Evolutionary conservation across 1,284 basidiomycete genomes (phyloP), one percentile per base, ranked within the genome.

Genomic region (Ustilago loliicola): DNA sequence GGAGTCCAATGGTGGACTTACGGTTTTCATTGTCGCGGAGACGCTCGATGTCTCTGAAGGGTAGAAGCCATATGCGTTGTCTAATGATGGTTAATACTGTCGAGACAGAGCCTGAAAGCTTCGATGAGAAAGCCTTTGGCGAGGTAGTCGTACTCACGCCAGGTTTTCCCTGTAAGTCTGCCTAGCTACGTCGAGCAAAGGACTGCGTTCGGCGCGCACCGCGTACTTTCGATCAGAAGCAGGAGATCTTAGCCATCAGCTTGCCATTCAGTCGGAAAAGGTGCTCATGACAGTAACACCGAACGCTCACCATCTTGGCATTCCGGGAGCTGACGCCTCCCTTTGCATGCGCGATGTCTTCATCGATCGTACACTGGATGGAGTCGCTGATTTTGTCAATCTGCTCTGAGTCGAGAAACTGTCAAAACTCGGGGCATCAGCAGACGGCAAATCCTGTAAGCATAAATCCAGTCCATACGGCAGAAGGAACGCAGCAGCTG

Each of bases 111-210:
- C 15, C 9, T 21, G n/a, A 8, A 45, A 21, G 21, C 5, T 21
- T 21, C n/a, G 34, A 36, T 10, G 9, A 36, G 1, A 50, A 6
- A 29, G 25, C 10, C 17, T 50, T 13, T 50, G 6, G 29, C 13
- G 21, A 45, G 42, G n/a, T 45, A 45, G 42, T 23, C 17, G 19
- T 17, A 42, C 74, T 60, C 29, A 77, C 79, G 19, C 48, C 19
- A 95, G 89, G 77, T 96, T 96, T 85, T 97, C 95, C 80, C 92
- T 93, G 88, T 93, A 87, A 0, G 95, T 96, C 83, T 94, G 93
- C 9, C 96, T 90, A 0, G 95, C 96, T 3, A 98, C 93, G 76
- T 98, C 95, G 13, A 98, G 91, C 11, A 96, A 89, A 23, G 91
- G 90, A 76, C 94, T 93, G 78, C 89, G 90, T 70, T 93, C 92